Evolutionary conservation across 495 filamentous ascomycete genomes (phyloP).

Genomic region (Penicillium maclennaniae): DNA sequence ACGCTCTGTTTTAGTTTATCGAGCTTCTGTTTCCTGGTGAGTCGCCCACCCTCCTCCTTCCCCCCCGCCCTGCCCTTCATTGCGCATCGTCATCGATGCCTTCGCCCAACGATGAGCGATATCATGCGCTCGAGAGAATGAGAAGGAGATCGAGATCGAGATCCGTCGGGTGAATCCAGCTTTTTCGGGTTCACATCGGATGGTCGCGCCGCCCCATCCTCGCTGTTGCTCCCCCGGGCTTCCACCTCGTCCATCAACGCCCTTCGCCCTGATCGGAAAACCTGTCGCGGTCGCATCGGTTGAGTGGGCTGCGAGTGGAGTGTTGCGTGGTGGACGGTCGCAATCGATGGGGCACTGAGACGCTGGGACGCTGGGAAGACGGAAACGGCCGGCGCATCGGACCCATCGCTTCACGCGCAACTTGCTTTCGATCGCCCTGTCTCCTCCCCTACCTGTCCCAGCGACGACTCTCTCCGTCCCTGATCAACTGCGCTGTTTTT

Average conservation of each 20-base stretch:
- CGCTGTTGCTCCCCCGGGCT: neutral
- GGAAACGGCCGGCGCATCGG: conserved; percentile 27
- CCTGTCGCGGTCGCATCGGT: neutral
- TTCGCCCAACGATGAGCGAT: neutral
- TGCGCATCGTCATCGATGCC: neutral
- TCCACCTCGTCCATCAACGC: neutral
- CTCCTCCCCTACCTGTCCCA: neutral
- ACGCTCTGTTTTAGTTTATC: conserved; percentile 27
- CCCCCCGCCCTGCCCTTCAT: conserved; percentile 1
- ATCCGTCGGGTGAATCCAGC: neutral
- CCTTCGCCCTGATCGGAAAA: conserved; percentile 2
- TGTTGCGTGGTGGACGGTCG: conserved; percentile 19
- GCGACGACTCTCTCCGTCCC: conserved; percentile 1
- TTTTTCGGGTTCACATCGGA: neutral
- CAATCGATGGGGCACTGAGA: conserved; percentile 12
- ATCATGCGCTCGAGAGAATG: neutral
- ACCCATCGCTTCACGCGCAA: neutral
- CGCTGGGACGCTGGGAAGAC: conserved; percentile 10
- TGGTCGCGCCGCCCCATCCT: neutral
- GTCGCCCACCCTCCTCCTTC: conserved; percentile 22
- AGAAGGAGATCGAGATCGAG: too few relatives aligned
- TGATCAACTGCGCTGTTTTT: neutral
- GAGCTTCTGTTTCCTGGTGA: conserved; percentile 23
- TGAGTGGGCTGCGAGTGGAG: conserved; percentile 2
- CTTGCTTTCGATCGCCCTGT: neutral